Evolutionary conservation across 1,139 yeast species (phyloP), one percentile per base, ranked within the genome.

Genomic region (Taphrina populina): DNA sequence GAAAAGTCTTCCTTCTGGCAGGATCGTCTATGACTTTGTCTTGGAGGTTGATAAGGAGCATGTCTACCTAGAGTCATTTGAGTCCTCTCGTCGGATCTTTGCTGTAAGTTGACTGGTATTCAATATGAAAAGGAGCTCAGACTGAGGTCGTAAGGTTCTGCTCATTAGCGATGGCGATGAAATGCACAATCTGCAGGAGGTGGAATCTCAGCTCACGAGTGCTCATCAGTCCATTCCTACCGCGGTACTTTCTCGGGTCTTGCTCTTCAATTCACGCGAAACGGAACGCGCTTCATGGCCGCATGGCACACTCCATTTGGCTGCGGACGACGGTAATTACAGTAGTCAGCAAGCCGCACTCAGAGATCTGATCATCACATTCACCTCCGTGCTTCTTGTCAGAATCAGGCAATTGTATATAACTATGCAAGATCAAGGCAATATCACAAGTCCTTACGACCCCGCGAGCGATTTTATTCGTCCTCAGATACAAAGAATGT

Each of bases 41-140:
- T 69, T 76, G 1, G 68, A 72, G 29, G 76, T 77, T 10, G 87
- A 83, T 58, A 73, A 75, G 21, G 86, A 82, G 52, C 73, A 77
- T 19, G 70, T 81, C 7, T 83, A 85, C 59, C 72, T 90, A 56
- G 87, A 85, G 63, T 96, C 90, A 68, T 81, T 90, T 62, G 97
- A 92, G 68, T 95, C 96, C 1, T 87, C 77, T 68, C 71, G 97
- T 53, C 88, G 88, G 67, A 78, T 82, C 0, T 82, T 84, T 61
- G 74, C 83, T 10, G 47, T 43, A 30, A 17, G 26, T 8, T 15
- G 15, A 10, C n/a, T 15, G 13, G 2, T 23, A 2, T 2, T 26
- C 7, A 21, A 11, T 15, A 3, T 10, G 2, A 8, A 8, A 24
- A n/a, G 21, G 8, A 3, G 17, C 21, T 40, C 10, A 40, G n/a